Base-by-base conservation (phyloP, 2,329 filamentous ascomycete species). In the Colletotrichum plurivorum region DNA sequence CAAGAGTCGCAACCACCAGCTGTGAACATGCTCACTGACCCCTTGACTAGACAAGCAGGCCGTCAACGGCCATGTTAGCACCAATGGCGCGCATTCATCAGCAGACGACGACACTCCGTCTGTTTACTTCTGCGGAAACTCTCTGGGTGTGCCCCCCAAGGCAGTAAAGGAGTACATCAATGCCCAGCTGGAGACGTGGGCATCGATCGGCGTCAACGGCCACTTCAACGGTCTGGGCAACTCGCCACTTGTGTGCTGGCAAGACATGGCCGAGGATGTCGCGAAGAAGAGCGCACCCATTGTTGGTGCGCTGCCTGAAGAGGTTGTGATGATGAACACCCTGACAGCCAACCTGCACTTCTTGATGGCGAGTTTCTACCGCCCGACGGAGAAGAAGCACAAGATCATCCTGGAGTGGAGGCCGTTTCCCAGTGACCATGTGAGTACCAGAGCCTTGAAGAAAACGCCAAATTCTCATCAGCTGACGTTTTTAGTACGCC, bases 351-450 rank as follows among this genome's bases (percentile, higher is more conserved):
- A 97, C 78, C 78, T 97, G 69, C 94, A 97, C 78, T 80, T 97
- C 16, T 83, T 96, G 75, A 90, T 97, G 90, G 91, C 92, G 8
- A 93, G 92, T 80, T 97, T 97, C 81, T 97, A 95, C 81, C 85
- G 83, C 61, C 94, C 94, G 0, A 92, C 86, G 0, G 76, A 85
- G 81, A 80, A 80, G 73, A 79, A 84, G 46, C 92, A 92, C 82
- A 96, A 95, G 82, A 92, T 97, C 71, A 92, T 97, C 60, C 85
- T 95, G n/a, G 94, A 97, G 79, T 93, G 93, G 80, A 94, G 94
- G 76, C 94, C 94, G 0, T 97, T 97, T 73, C 95, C 94, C 0
- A 95, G 92, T 78, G 94, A 97, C 76, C 90, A 93, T 79, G 89
- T 90, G 84, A 75, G 83, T 75, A 36, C 31, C 31, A 36, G 10